phyloP scores from a whole-genome alignment of 225 moss, liverwort and hornwort genomes.

The Pseudoscleropodium purum region DNA sequence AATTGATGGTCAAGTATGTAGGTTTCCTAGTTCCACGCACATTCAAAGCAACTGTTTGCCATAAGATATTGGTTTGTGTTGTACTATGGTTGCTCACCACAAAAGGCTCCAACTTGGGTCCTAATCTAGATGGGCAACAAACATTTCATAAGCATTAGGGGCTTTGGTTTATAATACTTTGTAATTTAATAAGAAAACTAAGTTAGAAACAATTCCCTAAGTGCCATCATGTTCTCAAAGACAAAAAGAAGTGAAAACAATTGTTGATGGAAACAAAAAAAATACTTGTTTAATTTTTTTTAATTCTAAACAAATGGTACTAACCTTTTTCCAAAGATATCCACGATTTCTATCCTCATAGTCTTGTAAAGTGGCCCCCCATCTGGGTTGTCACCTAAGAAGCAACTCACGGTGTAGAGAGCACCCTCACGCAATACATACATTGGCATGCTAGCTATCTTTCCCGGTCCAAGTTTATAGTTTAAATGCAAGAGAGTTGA shows the following conservation, averaged over 20 bases:
- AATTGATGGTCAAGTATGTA: constrained; percentile 33
- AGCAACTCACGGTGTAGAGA: constrained; percentile 47
- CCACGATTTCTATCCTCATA: constrained; percentile 19
- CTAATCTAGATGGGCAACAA: not conserved
- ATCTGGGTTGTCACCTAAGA: constrained; percentile 76
- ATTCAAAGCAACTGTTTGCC: constrained; percentile 22
- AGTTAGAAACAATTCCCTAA: too few relatives aligned
- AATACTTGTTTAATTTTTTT: not conserved
- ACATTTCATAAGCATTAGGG: not conserved
- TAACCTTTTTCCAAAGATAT: constrained; percentile 43
- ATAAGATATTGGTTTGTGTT: constrained; percentile 9
- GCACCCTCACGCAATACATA: constrained; percentile 54
- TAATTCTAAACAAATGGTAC: not conserved
- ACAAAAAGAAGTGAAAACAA: not conserved
- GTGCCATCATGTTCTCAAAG: not conserved
- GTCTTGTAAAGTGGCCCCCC: constrained; percentile 61
- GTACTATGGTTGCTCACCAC: constrained; percentile 61
- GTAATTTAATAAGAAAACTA: not conserved
- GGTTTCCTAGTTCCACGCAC: constrained; percentile 63
- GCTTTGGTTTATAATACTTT: too few relatives aligned
- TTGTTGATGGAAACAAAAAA: accelerated
- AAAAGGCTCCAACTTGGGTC: constrained; percentile 27
- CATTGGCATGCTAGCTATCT: constrained; percentile 41
- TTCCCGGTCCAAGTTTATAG: constrained; percentile 50
- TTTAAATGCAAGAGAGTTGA: constrained; percentile 51